Conservation (phyloP, 306 rosid genomes). For the Albizia julibrissin region DNA sequence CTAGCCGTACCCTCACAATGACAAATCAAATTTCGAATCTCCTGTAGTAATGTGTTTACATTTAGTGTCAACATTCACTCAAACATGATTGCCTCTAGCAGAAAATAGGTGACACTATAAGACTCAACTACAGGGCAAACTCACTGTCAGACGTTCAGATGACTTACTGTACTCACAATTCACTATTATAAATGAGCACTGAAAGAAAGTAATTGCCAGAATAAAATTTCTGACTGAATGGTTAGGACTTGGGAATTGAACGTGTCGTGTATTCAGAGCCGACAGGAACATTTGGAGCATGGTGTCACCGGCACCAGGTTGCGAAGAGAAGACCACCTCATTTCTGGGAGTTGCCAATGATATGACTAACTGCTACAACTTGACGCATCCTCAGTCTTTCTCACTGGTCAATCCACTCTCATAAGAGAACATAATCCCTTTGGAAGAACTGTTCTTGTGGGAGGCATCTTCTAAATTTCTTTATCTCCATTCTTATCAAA, state of each 20-base stretch:
- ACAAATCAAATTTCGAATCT: too few species aligned
- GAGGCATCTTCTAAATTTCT: not conserved
- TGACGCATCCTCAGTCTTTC: too few species aligned
- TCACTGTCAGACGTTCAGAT: not conserved
- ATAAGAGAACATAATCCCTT: not conserved
- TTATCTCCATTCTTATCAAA: not conserved
- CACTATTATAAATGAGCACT: too few species aligned
- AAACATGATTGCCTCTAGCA: too few species aligned
- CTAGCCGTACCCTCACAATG: too few species aligned
- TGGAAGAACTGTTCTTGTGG: not conserved
- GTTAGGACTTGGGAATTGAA: not conserved
- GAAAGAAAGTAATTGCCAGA: too few species aligned
- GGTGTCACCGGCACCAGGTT: not conserved
- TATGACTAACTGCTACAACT: too few species aligned
- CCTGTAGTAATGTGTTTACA: too few species aligned
- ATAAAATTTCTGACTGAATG: not conserved
- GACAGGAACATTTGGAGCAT: not conserved
- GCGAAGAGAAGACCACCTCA: not conserved
- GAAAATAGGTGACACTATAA: too few species aligned
- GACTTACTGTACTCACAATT: not conserved
- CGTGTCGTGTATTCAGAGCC: not conserved
- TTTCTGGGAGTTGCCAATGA: too few species aligned
- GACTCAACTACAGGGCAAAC: not conserved
- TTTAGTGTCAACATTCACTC: too few species aligned
- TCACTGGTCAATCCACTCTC: not conserved